Conservation (phyloP, 2,329 filamentous ascomycete species). For the Phialophora macrospora region DNA sequence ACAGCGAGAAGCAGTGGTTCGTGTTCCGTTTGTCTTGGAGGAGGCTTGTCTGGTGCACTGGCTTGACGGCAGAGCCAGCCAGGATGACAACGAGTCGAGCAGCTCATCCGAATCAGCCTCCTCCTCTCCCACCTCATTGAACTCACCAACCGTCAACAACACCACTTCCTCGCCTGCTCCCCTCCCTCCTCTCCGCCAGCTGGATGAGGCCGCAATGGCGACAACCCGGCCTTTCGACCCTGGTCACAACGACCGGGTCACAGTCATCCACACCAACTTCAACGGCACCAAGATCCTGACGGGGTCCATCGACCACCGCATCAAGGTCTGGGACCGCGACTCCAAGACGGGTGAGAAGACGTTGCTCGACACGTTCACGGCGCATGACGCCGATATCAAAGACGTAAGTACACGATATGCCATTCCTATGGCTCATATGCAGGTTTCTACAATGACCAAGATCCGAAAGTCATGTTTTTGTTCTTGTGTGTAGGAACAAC, state of each 20-base stretch:
- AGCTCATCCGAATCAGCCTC: neutral
- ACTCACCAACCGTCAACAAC: neutral
- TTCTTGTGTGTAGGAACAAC: neutral
- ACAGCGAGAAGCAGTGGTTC: neutral
- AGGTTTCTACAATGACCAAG: neutral
- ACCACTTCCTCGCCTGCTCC: neutral
- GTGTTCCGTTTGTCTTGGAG: neutral
- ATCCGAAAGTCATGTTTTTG: neutral
- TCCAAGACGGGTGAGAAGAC: conserved; percentile 75
- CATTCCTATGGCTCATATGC: neutral
- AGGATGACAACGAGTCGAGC: neutral
- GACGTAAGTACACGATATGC: conserved; percentile 64
- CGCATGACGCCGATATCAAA: conserved; percentile 86
- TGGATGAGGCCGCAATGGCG: conserved; percentile 19
- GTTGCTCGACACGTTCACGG: conserved; percentile 79
- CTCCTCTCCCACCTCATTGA: neutral
- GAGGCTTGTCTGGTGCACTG: neutral
- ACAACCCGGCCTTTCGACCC: conserved; percentile 50
- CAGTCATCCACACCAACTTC: conserved; percentile 85
- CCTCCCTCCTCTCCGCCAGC: conserved; percentile 1
- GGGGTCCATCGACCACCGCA: conserved; percentile 87
- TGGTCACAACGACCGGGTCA: conserved; percentile 68
- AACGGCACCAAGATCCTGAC: conserved; percentile 92
- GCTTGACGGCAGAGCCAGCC: neutral
- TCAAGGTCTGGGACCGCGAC: conserved; percentile 88